Evolutionary conservation across 768 basidiomycete species (phyloP).

Genomic region (Rhodotorula babjevae): DNA sequence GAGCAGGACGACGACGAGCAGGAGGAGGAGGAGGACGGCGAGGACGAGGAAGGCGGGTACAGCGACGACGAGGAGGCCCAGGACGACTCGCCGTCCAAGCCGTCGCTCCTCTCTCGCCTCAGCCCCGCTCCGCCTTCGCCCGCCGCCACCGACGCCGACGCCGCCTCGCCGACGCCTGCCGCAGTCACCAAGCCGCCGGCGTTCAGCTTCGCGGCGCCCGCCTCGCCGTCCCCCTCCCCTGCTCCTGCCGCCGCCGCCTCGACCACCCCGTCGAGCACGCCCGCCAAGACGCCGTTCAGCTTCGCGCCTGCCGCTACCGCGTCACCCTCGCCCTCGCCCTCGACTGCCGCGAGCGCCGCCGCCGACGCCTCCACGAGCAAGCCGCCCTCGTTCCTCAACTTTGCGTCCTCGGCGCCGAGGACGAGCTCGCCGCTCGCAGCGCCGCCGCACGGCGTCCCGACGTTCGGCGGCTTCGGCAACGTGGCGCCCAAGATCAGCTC

Average conservation of each 20-base stretch:
- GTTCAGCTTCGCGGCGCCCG: slow-evolving; percentile 16
- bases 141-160: neutral
- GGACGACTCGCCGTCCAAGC: neutral
- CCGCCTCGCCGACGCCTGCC: neutral
- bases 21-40: slow-evolving; percentile 8
- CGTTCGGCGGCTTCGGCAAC: neutral
- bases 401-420: slow-evolving; percentile 12
- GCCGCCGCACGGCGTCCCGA: neutral
- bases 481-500: neutral
- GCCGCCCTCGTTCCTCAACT: slow-evolving; percentile 17
- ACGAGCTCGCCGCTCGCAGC: slow-evolving; percentile 22
- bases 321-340: neutral
- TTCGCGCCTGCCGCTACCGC: neutral
- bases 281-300: slow-evolving; percentile 9
- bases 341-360: neutral
- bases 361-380: neutral
- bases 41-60: neutral
- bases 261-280: neutral
- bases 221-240: neutral
- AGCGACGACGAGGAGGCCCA: neutral
- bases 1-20: neutral
- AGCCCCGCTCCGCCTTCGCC: neutral
- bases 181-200: neutral
- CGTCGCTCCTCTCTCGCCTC: slow-evolving; percentile 29
- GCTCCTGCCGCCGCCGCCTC: neutral